Conservation (phyloP, 805 yeast species). For the Ascoidea tarda region DNA sequence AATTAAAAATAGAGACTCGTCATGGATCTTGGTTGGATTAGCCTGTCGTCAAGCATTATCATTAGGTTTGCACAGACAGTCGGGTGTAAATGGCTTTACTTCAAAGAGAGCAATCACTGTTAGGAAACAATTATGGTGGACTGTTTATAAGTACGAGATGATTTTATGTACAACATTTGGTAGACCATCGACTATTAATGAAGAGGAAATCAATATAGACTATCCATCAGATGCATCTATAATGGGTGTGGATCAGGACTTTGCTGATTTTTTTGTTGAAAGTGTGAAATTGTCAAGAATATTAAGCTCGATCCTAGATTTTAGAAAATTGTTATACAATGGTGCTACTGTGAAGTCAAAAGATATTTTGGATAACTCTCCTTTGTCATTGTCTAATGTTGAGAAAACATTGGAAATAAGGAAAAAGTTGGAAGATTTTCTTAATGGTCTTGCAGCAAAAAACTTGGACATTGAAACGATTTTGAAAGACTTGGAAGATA, state of each 20-base stretch:
- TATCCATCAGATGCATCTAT: constrained; percentile 19
- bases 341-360: constrained; percentile 4
- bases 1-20: constrained; percentile 30
- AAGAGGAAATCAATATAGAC: constrained; percentile 29
- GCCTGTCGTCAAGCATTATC: constrained; percentile 33
- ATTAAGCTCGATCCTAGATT: constrained; percentile 25
- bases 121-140: constrained; percentile 22
- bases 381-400: constrained; percentile 24
- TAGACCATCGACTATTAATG: constrained; percentile 27
- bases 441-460: constrained; percentile 18
- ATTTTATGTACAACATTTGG: constrained; percentile 30
- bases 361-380: constrained; percentile 15
- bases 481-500: constrained; percentile 17
- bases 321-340: constrained; percentile 20
- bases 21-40: constrained; percentile 30
- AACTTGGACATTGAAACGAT: background rate
- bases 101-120: constrained; percentile 21
- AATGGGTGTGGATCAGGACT: constrained; percentile 18
- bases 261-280: constrained; percentile 18
- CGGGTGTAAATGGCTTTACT: constrained; percentile 24
- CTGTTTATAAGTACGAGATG: constrained; percentile 27
- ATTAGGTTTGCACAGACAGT: constrained; percentile 31
- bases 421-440: constrained; percentile 20
- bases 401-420: constrained; percentile 25
- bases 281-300: constrained; percentile 23